Evolutionary conservation across 192 early-diverging fungal genomes (phyloP).

Genomic region (Coemansia sp.): DNA sequence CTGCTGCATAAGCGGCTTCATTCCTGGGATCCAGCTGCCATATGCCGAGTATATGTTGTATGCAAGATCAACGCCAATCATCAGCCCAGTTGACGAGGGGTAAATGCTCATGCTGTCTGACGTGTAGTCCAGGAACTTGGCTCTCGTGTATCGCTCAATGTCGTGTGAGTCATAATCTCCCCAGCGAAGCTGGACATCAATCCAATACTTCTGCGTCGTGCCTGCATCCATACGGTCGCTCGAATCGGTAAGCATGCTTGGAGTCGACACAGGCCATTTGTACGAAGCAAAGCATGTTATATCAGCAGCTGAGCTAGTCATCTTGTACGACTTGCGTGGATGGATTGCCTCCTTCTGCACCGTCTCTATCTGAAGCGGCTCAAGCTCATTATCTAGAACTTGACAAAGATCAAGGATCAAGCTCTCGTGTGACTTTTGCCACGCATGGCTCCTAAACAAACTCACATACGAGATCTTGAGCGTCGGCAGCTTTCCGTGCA

Average conservation of each 20-base stretch:
- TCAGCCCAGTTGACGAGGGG: conserved; percentile 95
- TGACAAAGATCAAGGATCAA: conserved; percentile 81
- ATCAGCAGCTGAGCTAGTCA: conserved; percentile 91
- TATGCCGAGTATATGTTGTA: conserved; percentile 94
- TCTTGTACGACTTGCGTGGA: conserved; percentile 99
- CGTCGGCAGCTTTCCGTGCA: conserved; percentile 99
- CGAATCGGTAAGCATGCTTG: conserved; percentile 88
- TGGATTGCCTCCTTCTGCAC: conserved; percentile 99
- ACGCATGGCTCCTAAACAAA: conserved; percentile 97
- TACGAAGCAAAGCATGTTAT: conserved; percentile 94
- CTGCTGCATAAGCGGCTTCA: conserved; percentile 97
- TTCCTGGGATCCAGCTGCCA: conserved; percentile 98
- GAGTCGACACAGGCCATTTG: conserved; percentile 98
- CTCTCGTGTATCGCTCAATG: conserved; percentile 96
- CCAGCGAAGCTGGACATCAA: conserved; percentile 98
- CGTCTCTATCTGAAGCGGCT: conserved; percentile 96
- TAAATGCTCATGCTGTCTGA: conserved; percentile 99
- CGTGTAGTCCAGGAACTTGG: conserved; percentile 98
- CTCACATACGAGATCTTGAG: conserved; percentile 99
- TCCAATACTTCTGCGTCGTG: conserved; percentile 95
- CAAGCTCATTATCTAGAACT: conserved; percentile 96
- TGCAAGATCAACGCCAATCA: conserved; percentile 96
- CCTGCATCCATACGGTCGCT: conserved; percentile 96
- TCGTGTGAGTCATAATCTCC: conserved; percentile 99
- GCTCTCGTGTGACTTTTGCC: conserved; percentile 97